Percentiles rank a stretch among this genome's conserved stretches.
These are phyloP conservation scores for Ulvella scutata DNA, from an alignment of 139 green algal species.

Conservation along the genomic window DNA sequence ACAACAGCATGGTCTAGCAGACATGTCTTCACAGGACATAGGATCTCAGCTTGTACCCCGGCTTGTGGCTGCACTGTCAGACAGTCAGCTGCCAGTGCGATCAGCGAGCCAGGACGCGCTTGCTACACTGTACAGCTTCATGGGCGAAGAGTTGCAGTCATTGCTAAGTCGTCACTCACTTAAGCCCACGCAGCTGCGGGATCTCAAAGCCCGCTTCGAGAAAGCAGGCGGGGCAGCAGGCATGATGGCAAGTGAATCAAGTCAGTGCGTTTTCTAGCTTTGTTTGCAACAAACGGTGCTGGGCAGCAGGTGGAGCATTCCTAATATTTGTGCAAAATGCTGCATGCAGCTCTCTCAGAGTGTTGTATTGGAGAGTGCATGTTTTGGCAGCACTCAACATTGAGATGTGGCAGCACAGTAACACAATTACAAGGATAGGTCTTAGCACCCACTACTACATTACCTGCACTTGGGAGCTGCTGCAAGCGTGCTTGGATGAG, in stretches of 20 bases:
- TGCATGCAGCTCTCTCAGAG: neutral
- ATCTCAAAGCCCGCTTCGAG: neutral
- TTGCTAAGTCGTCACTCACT: neutral
- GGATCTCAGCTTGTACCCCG: neutral
- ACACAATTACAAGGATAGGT: neutral
- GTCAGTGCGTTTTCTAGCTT: neutral
- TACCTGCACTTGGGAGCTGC: neutral
- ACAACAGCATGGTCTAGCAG: neutral
- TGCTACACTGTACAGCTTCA: neutral
- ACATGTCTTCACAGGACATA: neutral
- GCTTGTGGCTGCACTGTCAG: neutral
- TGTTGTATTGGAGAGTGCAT: neutral
- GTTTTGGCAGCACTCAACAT: neutral
- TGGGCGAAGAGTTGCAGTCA: neutral
- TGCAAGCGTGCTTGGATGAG: neutral
- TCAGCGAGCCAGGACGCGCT: neutral
- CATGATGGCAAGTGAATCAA: neutral
- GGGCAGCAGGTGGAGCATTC: neutral
- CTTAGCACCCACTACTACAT: neutral
- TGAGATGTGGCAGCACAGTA: neutral
- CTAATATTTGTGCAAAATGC: neutral
- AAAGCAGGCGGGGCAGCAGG: neutral
- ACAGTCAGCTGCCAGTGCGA: neutral
- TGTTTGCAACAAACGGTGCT: neutral
- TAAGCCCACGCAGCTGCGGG: neutral